Conservation (phyloP, 1,284 basidiomycete species). For the Pyrrhoderma lamaoense region DNA sequence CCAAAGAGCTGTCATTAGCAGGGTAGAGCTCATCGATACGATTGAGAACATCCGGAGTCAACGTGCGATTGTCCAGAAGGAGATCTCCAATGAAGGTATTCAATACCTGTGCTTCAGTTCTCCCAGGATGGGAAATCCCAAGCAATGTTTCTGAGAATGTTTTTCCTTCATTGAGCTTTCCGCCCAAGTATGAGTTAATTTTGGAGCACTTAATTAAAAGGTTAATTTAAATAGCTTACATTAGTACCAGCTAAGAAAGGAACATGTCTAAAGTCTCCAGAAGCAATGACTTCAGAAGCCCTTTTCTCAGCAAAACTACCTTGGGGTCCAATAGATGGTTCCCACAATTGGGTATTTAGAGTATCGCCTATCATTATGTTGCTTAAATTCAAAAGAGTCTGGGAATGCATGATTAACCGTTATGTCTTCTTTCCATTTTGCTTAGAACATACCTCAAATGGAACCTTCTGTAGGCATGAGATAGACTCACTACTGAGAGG, state of each 20-base stretch:
- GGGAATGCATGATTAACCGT: background rate
- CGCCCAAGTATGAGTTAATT: background rate
- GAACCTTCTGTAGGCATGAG: slow-evolving; percentile 39
- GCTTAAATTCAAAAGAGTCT: slow-evolving; percentile 41
- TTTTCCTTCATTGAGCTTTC: slow-evolving; percentile 46
- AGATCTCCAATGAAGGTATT: slow-evolving; percentile 38
- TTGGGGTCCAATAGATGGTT: slow-evolving; percentile 45
- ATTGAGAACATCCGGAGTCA: slow-evolving; percentile 34
- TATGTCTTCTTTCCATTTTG: background rate
- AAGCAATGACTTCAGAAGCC: slow-evolving; percentile 40
- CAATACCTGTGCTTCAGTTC: slow-evolving; percentile 35
- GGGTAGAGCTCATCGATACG: slow-evolving; percentile 37
- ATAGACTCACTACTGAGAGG: slow-evolving; percentile 34
- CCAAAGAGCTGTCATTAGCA: slow-evolving; percentile 38
- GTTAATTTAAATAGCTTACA: slow-evolving; percentile 26
- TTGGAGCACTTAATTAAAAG: background rate
- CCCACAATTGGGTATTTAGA: slow-evolving; percentile 50
- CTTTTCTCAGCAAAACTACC: slow-evolving; percentile 44
- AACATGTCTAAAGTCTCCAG: slow-evolving; percentile 45
- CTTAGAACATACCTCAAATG: slow-evolving; percentile 34
- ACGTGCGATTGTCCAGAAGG: slow-evolving; percentile 42
- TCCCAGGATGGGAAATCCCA: slow-evolving; percentile 30
- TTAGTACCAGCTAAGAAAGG: slow-evolving; percentile 52
- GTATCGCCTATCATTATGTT: slow-evolving; percentile 39
- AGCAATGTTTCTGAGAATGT: slow-evolving; percentile 33